A percentile compares a stretch with the other conserved stretches of the same genome.
phyloP scores from a whole-genome alignment of 75 land plant species.

The Selaginella tamariscina region DNA sequence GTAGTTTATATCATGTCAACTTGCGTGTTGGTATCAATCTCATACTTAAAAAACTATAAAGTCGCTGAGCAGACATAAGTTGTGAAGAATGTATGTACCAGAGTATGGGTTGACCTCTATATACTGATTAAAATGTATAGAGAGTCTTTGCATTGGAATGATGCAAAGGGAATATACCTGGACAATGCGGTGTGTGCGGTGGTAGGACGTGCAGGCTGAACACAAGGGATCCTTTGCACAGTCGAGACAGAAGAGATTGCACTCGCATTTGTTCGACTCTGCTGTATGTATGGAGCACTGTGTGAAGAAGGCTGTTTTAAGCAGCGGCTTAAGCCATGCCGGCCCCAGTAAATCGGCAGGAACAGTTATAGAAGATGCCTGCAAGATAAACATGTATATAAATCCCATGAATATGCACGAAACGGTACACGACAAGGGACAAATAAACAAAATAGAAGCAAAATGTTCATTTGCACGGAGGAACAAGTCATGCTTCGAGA shows the following conservation, averaged over 20 bases:
- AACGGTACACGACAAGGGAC: too few relatives aligned
- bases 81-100: neutral
- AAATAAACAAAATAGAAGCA: neutral
- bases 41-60: too few relatives aligned
- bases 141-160: neutral
- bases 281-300: neutral
- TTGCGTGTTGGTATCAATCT: too few relatives aligned
- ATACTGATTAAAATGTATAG: neutral
- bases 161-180: constrained; percentile 1
- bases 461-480: neutral
- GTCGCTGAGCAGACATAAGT: neutral
- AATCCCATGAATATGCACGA: neutral
- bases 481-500: neutral
- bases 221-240: neutral
- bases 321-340: constrained; percentile 10
- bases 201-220: neutral
- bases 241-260: constrained; percentile 10
- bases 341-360: neutral
- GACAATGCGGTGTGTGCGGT: neutral
- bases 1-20: too few relatives aligned
- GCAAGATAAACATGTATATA: neutral
- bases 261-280: neutral
- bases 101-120: neutral
- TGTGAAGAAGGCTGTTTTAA: neutral
- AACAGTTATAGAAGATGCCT: neutral